These are phyloP conservation scores for Suillus ampliporus DNA, from an alignment of 768 basidiomycete species.

Conservation along the genomic window DNA sequence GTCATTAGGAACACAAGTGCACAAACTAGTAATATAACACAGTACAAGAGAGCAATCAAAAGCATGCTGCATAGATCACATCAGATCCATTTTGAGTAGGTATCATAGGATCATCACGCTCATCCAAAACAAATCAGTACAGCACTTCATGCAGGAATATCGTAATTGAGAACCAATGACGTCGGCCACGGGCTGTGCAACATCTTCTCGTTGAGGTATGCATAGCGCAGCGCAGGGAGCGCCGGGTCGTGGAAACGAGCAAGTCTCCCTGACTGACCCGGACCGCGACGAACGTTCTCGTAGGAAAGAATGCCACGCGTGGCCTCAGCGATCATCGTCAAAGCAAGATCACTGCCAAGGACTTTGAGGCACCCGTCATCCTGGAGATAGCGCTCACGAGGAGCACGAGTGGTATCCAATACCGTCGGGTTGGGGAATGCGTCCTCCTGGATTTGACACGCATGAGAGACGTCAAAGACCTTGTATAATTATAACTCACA, in stretches of 20 bases:
- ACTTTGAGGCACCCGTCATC: constrained; percentile 55
- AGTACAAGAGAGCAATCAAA: too few species aligned
- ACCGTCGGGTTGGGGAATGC: constrained; percentile 55
- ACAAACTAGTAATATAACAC: too few species aligned
- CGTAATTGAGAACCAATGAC: constrained; percentile 60
- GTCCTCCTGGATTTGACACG: constrained; percentile 41
- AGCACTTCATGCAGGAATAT: constrained; percentile 26
- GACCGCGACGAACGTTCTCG: constrained; percentile 65
- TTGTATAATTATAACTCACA: constrained; percentile 46
- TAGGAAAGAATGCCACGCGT: constrained; percentile 68
- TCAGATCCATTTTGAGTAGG: too few species aligned
- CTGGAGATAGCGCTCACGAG: constrained; percentile 51
- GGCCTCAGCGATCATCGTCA: constrained; percentile 64
- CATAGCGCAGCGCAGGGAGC: constrained; percentile 53
- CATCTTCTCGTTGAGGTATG: constrained; percentile 60
- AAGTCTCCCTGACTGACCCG: constrained; percentile 68
- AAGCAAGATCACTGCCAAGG: constrained; percentile 57
- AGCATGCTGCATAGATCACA: too few species aligned
- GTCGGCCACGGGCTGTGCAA: constrained; percentile 69
- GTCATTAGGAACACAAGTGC: too few species aligned
- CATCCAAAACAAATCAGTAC: too few species aligned
- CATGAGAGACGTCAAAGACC: constrained; percentile 3
- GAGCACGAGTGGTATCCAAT: constrained; percentile 50
- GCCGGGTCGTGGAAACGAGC: constrained; percentile 58
- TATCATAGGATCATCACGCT: too few species aligned